Conservation (phyloP, 192 early-diverging fungal genomes). For the Coemansia sp. region DNA sequence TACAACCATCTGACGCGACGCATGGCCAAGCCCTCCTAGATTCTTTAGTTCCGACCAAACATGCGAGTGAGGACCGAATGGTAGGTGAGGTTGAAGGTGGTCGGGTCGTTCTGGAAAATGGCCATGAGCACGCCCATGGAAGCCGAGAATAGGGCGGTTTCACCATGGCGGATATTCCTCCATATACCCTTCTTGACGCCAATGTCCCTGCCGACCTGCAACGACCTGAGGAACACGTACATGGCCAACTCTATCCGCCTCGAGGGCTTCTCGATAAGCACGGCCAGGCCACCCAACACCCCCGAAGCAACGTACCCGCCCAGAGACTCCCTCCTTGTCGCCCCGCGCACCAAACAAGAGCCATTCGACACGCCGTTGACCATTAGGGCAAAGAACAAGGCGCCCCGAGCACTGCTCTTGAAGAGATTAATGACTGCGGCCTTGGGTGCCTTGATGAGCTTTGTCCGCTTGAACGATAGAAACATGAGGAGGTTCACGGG, state of each 20-base stretch:
- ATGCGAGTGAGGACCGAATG: conserved; percentile 71
- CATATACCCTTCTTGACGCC: conserved; percentile 54
- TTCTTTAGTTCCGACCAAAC: conserved; percentile 66
- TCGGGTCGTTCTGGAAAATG: conserved; percentile 73
- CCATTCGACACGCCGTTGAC: conserved; percentile 47
- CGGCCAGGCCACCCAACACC: conserved; percentile 51
- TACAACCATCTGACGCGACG: conserved; percentile 18
- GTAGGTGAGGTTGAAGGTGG: conserved; percentile 66
- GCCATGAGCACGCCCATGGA: conserved; percentile 75
- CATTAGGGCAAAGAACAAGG: conserved; percentile 56
- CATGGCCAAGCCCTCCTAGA: neutral
- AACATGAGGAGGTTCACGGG: conserved; percentile 55
- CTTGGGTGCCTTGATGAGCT: conserved; percentile 50
- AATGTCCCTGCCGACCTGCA: conserved; percentile 66
- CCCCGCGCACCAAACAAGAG: conserved; percentile 52
- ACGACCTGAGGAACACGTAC: conserved; percentile 75
- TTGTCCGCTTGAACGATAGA: conserved; percentile 48
- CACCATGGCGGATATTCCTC: conserved; percentile 59
- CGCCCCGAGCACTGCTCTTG: conserved; percentile 53
- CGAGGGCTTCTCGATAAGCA: conserved; percentile 57
- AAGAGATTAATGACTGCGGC: conserved; percentile 49
- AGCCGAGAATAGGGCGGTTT: conserved; percentile 63
- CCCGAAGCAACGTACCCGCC: conserved; percentile 54
- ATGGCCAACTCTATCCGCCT: conserved; percentile 73
- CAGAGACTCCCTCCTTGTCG: conserved; percentile 44